These are phyloP conservation scores for Cylindrodendrum hubeiense DNA, from an alignment of 2,329 filamentous ascomycete genomes.

Conservation along the genomic window DNA sequence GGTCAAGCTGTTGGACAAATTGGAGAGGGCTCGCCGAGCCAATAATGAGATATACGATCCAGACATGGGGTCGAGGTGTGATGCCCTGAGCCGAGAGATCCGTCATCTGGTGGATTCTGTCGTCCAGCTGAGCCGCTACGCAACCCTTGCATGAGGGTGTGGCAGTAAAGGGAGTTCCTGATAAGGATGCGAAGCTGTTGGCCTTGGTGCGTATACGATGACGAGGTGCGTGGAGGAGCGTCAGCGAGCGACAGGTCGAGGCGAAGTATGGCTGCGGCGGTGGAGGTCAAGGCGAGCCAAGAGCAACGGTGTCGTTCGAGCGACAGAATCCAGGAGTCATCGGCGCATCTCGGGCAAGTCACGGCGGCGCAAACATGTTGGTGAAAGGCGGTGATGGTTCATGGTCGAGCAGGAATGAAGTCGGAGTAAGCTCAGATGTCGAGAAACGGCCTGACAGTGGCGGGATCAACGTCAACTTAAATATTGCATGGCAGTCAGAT, in stretches of 20 bases:
- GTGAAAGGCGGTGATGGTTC: not conserved
- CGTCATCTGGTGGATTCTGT: slow-evolving; percentile 8
- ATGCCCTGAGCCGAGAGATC: slow-evolving; percentile 18
- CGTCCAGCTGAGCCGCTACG: slow-evolving; percentile 17
- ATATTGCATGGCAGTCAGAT: slow-evolving; percentile 35
- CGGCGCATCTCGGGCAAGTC: not conserved
- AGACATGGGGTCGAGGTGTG: slow-evolving; percentile 1
- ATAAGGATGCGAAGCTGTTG: slow-evolving; percentile 15
- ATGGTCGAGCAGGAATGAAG: slow-evolving; percentile 7
- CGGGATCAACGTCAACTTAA: slow-evolving; percentile 42
- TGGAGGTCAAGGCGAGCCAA: not conserved
- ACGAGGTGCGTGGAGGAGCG: slow-evolving; percentile 2
- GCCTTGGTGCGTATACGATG: not conserved
- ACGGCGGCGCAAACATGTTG: not conserved
- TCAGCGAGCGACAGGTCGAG: not conserved
- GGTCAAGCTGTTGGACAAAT: slow-evolving; percentile 15
- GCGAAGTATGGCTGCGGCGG: not conserved
- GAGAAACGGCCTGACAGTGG: slow-evolving; percentile 7
- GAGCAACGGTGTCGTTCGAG: not conserved
- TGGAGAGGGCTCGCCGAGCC: slow-evolving; percentile 4
- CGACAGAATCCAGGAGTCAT: not conserved
- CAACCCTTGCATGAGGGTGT: slow-evolving; percentile 8
- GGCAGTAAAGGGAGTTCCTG: slow-evolving; percentile 9
- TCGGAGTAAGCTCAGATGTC: slow-evolving; percentile 30
- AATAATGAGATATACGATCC: slow-evolving; percentile 18